Base-by-base conservation (phyloP, 2,329 filamentous ascomycete species). In the Fusarium incarnatum region DNA sequence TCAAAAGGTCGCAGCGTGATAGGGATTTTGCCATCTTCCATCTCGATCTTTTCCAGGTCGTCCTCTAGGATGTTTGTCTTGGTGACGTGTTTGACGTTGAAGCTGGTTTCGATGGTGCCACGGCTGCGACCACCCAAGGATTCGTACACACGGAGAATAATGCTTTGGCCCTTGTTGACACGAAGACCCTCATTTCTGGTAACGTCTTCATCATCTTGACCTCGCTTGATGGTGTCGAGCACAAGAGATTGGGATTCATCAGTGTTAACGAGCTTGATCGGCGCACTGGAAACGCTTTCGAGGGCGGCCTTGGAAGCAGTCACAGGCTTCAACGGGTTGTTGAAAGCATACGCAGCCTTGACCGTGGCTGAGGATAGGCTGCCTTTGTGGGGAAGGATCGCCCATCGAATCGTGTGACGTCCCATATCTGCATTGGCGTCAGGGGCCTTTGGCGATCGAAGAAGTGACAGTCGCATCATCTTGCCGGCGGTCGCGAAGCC, bases 361-460 rank as follows among this genome's bases (percentile, higher is more conserved):
- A 98, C 88, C 1, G 94, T 97, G 20, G 86, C 85, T 40, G 90
- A 83, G 47, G 91, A 89, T 7, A 98, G 85, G 3, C 85, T 80
- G 4, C 94, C 94, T 25, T 86, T 79, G 79, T 98, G 95, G 4
- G 95, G 95, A 72, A 98, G 85, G 72, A 98, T 94, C 23, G 93
- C 94, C 87, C 95, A 98, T 67, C 92, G 91, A 73, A 98, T 97
- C 68, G 86, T 86, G 79, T 98, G 95, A 44, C 85, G 87, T 56
- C 94, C 95, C 94, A 98, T 98, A 78, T 98, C 95, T 42, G 95
- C 95, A 75, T 97, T 91, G 8, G 89, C 94, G 79, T 98, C 95
- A 1, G 95, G 95, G 0, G 95, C 94, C 79, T 98, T 98, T 23
- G 95, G 92, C 8, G 94, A 90, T 42, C 95, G 90, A 20, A 98